phyloP scores from a whole-genome alignment of 1,139 yeast genomes.

The Sugiyamaella xylanicola region DNA sequence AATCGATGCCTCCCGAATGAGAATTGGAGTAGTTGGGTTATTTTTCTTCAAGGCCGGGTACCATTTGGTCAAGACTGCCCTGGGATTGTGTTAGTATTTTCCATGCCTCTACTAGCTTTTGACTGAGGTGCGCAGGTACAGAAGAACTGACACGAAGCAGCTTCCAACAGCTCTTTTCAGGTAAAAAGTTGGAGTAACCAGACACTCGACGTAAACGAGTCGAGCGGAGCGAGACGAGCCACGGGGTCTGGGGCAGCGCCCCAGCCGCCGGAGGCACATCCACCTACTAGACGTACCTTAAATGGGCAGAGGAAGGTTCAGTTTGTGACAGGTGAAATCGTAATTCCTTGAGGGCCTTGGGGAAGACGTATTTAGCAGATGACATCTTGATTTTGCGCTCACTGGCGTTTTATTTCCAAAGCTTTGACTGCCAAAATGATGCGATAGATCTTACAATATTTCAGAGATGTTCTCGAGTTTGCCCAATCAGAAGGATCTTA shows the following conservation, averaged over 20 bases:
- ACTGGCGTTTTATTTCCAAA: not conserved
- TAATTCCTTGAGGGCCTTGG: constrained; percentile 69
- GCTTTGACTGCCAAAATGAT: not conserved
- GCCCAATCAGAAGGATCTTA: constrained; percentile 16
- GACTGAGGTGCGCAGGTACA: no score
- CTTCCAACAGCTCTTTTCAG: no score
- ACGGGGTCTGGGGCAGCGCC: not conserved
- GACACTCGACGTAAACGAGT: no score
- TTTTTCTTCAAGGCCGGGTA: constrained; percentile 61
- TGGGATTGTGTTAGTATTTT: constrained; percentile 23
- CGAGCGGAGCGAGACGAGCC: not conserved
- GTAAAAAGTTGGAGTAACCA: no score
- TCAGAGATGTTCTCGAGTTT: not conserved
- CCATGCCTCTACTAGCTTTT: not conserved
- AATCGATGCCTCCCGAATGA: constrained; percentile 75
- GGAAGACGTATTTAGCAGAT: constrained; percentile 60
- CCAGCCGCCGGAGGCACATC: not conserved
- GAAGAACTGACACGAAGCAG: not conserved
- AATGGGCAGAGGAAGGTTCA: constrained; percentile 66
- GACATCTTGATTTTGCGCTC: constrained; percentile 34
- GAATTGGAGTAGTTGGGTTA: constrained; percentile 64
- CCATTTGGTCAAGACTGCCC: constrained; percentile 61
- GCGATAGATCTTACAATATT: constrained; percentile 3
- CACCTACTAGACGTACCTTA: constrained; percentile 49
- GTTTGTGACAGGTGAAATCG: constrained; percentile 80